Evolutionary conservation across 2,329 filamentous ascomycete genomes (phyloP).

Genomic region (Chrysoporthe deuterocubensis): DNA sequence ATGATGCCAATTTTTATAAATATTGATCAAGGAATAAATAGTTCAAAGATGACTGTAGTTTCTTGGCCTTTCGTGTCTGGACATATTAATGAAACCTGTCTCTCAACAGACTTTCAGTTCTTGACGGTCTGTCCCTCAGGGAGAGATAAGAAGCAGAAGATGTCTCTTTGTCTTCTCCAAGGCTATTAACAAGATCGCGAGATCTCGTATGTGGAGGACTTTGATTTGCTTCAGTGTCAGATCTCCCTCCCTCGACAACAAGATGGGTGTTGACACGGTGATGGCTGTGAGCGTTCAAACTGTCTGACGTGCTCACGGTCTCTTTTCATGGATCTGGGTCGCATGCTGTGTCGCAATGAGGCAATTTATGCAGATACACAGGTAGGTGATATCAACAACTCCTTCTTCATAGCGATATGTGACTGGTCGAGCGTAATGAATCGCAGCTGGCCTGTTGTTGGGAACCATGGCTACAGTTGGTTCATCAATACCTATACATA

Average conservation of each 20-base stretch:
- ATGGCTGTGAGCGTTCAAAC: constrained; percentile 28
- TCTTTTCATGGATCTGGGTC: neutral
- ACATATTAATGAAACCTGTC: neutral
- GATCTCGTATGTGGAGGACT: neutral
- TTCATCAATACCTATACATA: too few species aligned
- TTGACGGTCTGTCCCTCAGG: neutral
- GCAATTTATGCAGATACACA: neutral
- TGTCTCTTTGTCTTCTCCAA: neutral
- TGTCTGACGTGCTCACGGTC: neutral
- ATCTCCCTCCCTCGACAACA: constrained; percentile 43
- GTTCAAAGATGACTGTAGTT: too few species aligned
- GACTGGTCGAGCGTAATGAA: too few species aligned
- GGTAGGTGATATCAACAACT: neutral
- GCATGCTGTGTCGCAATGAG: neutral
- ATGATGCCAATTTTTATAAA: too few species aligned
- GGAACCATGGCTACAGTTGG: too few species aligned
- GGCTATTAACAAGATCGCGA: neutral
- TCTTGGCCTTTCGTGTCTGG: too few species aligned
- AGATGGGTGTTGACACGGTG: constrained; percentile 39
- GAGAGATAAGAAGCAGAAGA: neutral
- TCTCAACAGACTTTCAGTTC: constrained; percentile 8
- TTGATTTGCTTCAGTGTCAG: neutral
- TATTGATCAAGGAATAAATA: too few species aligned
- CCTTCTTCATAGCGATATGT: too few species aligned
- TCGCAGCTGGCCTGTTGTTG: too few species aligned